Percentiles rank a stretch among this genome's conserved stretches.
phyloP scores from a whole-genome alignment of 805 yeast genomes.

The Kazachstania africana region DNA sequence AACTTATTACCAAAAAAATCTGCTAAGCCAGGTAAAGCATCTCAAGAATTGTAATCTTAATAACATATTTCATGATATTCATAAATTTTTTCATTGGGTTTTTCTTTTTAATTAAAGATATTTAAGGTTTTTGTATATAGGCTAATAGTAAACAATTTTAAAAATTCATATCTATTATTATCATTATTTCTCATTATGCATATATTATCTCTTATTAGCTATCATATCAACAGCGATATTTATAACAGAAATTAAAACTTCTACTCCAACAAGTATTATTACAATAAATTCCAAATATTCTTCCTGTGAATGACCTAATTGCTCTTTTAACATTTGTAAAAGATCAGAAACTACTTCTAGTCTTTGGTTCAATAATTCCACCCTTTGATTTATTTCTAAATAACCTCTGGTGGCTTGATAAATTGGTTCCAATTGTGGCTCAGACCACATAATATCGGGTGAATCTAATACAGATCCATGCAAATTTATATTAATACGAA shows the following conservation, averaged over 20 bases:
- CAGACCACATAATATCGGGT: slow-evolving; percentile 98
- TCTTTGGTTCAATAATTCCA: slow-evolving; percentile 78
- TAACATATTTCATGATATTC: background rate
- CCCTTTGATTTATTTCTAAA: slow-evolving; percentile 89
- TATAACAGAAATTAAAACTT: slow-evolving; percentile 76
- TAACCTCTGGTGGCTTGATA: slow-evolving; percentile 96
- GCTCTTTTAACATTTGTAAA: slow-evolving; percentile 93
- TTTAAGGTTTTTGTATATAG: too few species aligned
- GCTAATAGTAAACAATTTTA: too few species aligned
- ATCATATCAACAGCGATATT: slow-evolving; percentile 58
- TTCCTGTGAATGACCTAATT: slow-evolving; percentile 87
- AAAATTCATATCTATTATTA: too few species aligned
- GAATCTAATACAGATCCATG: slow-evolving; percentile 89
- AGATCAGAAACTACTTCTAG: slow-evolving; percentile 88
- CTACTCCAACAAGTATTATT: slow-evolving; percentile 81
- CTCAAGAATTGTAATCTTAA: slow-evolving; percentile 46
- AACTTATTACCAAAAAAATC: slow-evolving; percentile 78
- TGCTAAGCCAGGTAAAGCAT: slow-evolving; percentile 42
- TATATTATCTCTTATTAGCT: slow-evolving; percentile 20
- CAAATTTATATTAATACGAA: slow-evolving; percentile 68
- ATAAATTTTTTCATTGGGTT: background rate
- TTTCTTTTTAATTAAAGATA: background rate
- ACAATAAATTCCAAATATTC: slow-evolving; percentile 88
- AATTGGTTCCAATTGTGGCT: slow-evolving; percentile 93
- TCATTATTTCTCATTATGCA: too few species aligned